phyloP scores from a whole-genome alignment of 192 early-diverging fungal genomes.

The Gaertneriomyces semiglobifer region DNA sequence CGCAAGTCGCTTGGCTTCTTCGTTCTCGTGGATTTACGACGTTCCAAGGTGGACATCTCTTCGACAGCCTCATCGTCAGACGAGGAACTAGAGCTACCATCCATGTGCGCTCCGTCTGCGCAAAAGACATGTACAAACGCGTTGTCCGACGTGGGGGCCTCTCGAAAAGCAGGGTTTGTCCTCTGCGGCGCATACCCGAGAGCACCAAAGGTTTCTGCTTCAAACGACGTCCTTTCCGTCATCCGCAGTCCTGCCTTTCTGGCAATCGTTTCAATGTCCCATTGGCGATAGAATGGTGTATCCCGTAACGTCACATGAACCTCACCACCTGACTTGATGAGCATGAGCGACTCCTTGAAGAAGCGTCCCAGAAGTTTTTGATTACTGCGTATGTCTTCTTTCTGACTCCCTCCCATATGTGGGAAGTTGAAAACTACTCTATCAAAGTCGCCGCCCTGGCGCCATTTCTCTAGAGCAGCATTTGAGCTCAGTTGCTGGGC shows the following conservation, averaged over 20 bases:
- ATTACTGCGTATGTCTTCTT: slow-evolving; percentile 32
- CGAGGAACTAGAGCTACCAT: too few species aligned
- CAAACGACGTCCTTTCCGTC: slow-evolving; percentile 18
- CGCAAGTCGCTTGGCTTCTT: too few species aligned
- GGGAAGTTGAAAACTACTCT: slow-evolving; percentile 46
- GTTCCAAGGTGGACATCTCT: too few species aligned
- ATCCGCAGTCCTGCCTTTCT: slow-evolving; percentile 20
- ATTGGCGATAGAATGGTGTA: slow-evolving; percentile 40
- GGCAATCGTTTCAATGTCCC: slow-evolving; percentile 33
- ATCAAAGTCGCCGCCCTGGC: slow-evolving; percentile 24
- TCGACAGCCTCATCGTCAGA: too few species aligned
- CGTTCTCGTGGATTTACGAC: too few species aligned
- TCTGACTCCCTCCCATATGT: slow-evolving; percentile 35
- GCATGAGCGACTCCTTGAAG: slow-evolving; percentile 17
- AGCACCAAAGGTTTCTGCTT: slow-evolving; percentile 29
- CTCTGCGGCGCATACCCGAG: slow-evolving; percentile 43
- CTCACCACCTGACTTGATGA: slow-evolving; percentile 25
- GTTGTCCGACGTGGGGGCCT: slow-evolving; percentile 39
- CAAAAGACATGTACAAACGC: slow-evolving; percentile 39
- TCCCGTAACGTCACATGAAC: slow-evolving; percentile 38
- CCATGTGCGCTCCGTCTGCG: too few species aligned
- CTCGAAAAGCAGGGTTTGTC: slow-evolving; percentile 42
- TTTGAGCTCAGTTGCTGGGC: slow-evolving; percentile 20
- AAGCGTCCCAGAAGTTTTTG: slow-evolving; percentile 29
- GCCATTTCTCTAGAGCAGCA: neutral